Conservation (phyloP, 192 early-diverging fungal genomes). For the Backusella tarrabulga region DNA sequence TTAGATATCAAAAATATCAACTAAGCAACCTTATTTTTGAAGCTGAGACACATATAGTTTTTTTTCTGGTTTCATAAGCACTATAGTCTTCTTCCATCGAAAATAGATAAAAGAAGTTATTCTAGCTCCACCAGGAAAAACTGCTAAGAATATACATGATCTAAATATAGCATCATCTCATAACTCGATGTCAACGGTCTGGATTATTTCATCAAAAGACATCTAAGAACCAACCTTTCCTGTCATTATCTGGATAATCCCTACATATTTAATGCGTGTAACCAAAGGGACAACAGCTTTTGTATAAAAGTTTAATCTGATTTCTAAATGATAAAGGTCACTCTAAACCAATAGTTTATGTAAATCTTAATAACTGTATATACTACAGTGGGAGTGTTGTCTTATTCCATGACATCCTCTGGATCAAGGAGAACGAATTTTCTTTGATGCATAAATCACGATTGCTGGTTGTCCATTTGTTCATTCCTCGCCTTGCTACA, state of each 20-base stretch:
- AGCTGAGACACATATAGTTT: background rate
- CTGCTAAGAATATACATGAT: background rate
- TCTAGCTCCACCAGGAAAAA: background rate
- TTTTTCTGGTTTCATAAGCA: background rate
- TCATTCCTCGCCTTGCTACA: background rate
- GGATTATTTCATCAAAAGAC: background rate
- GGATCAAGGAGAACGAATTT: background rate
- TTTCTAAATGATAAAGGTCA: background rate
- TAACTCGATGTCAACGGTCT: background rate
- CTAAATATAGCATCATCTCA: background rate
- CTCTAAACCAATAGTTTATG: background rate
- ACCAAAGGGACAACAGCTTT: background rate
- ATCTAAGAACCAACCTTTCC: background rate
- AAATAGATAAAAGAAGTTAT: background rate
- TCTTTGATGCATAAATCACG: background rate
- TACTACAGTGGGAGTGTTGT: background rate
- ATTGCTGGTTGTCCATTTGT: background rate
- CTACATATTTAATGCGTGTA: background rate
- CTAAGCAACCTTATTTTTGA: background rate
- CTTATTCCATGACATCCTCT: background rate
- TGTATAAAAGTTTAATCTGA: background rate
- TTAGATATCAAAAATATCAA: background rate
- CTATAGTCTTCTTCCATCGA: background rate
- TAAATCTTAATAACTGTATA: background rate
- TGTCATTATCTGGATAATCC: background rate